These are phyloP conservation scores for Haplosporangium sp. DNA, from an alignment of 371 early-diverging fungal species.

Conservation along the genomic window DNA sequence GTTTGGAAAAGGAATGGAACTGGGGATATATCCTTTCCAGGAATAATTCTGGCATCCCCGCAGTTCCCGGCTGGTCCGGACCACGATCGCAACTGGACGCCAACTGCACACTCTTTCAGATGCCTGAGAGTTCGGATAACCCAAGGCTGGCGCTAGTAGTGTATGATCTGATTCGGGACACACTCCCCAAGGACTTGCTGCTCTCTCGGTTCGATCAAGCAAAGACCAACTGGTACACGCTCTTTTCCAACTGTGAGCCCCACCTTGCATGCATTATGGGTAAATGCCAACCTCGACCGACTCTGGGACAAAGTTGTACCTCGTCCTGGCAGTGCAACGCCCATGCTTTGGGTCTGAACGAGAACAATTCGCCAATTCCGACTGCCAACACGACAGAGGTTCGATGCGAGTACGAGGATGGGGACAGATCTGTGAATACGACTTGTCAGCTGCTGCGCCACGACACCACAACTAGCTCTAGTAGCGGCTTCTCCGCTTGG, in stretches of 20 bases:
- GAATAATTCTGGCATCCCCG: conserved; percentile 34
- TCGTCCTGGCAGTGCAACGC: conserved; percentile 53
- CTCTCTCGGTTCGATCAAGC: conserved; percentile 29
- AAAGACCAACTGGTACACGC: conserved; percentile 32
- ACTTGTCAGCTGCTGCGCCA: conserved; percentile 37
- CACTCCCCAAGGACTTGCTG: conserved; percentile 31
- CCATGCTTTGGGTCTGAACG: conserved; percentile 41
- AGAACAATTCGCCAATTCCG: conserved; percentile 29
- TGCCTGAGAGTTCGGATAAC: conserved; percentile 30
- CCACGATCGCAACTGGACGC: conserved; percentile 20
- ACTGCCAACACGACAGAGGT: conserved; percentile 24
- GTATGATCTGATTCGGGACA: conserved; percentile 34
- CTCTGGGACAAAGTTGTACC: conserved; percentile 28
- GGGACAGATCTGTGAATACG: conserved; percentile 24
- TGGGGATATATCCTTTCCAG: conserved; percentile 45
- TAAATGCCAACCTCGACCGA: conserved; percentile 33
- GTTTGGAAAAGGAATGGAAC: conserved; percentile 25
- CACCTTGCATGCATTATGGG: conserved; percentile 24
- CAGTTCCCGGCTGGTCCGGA: conserved; percentile 50
- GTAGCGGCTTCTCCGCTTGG: conserved; percentile 29
- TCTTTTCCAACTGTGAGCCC: conserved; percentile 41
- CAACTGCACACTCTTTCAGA: conserved; percentile 29
- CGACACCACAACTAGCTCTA: neutral
- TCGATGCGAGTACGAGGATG: conserved; percentile 40
- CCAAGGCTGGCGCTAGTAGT: conserved; percentile 43